Percentiles rank a stretch among this genome's conserved stretches.
Conservation (phyloP, 2,329 filamentous ascomycete species). For the Aspergillus uvarum region DNA sequence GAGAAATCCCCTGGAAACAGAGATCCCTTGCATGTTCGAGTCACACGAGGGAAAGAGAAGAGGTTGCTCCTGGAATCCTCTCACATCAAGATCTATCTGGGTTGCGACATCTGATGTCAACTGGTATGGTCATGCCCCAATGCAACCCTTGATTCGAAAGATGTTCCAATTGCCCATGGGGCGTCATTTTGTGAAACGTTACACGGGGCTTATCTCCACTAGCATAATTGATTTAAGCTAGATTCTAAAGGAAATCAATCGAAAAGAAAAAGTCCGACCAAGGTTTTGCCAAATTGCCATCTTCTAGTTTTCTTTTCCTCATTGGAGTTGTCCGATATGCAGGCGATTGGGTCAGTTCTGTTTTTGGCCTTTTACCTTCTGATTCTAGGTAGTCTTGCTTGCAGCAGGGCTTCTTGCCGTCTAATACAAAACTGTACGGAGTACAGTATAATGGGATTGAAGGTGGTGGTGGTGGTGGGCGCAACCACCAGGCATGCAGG, state of each 20-base stretch:
- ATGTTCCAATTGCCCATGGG: not conserved
- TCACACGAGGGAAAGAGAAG: constrained; percentile 1
- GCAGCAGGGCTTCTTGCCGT: not conserved
- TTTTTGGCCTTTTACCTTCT: not conserved
- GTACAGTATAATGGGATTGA: not conserved
- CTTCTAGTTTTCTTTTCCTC: not conserved
- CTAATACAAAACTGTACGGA: not conserved
- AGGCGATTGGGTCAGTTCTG: not conserved
- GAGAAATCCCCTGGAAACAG: not conserved
- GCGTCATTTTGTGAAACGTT: constrained; percentile 33
- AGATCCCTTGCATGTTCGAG: constrained; percentile 18
- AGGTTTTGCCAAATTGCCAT: not conserved
- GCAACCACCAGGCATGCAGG: no score
- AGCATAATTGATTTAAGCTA: constrained; percentile 35
- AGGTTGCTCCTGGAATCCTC: not conserved
- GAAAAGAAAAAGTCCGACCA: not conserved
- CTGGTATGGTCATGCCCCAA: constrained; percentile 15
- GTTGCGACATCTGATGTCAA: not conserved
- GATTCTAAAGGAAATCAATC: not conserved
- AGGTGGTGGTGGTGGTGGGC: no score
- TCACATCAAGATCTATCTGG: constrained; percentile 22
- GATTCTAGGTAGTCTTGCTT: not conserved
- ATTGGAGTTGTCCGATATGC: not conserved
- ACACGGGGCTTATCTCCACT: constrained; percentile 40
- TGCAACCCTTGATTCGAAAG: constrained; percentile 28